Evolutionary conservation across 2,329 filamentous ascomycete species (phyloP), one percentile per base, ranked within the genome.

Genomic region (Fusarium equiseti): DNA sequence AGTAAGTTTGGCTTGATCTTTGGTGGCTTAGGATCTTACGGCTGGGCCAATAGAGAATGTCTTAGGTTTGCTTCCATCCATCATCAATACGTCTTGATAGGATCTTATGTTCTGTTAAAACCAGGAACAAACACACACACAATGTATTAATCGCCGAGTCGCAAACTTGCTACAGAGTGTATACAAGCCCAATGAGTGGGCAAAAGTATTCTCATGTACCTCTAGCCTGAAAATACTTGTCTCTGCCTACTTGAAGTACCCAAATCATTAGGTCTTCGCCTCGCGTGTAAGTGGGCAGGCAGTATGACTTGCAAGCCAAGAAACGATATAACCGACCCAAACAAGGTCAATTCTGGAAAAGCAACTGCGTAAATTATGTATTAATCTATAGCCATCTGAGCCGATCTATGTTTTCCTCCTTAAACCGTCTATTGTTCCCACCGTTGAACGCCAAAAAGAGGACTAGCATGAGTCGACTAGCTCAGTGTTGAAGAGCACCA

Each of bases 381-480:
- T 60, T 66, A 53, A 26, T 59, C 32, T 66, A 66, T 51, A 53
- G 15, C 26, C 11, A 49, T 44, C n/a, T 31, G 13, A 35, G n/a
- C 16, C 27, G 29, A n/a, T 52, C 53, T 60, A 66, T 51, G n/a
- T 38, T 66, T 22, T 11, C 26, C 53, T 49, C 8, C 24, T 48
- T 52, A 31, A 61, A 44, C 35, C 42, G 15, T 66, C 48, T 66
- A 66, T 66, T 8, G n/a, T 20, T 52, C 22, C 15, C 29, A 27
- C 26, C 42, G 43, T 44, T 32, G 16, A 66, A 67, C 63, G 63
- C 63, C 56, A n/a, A 46, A 66, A 54, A 63, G 49, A 40, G 45
- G 24, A 42, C 56, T 56, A 66, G 64, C 58, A 57, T 58, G 64
- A 68, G 58, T 63, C 58, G 63, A 63, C 42, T 63, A 49, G 31